Conservation (phyloP, 2,329 filamentous ascomycete genomes). For the Fusarium oxysporum region DNA sequence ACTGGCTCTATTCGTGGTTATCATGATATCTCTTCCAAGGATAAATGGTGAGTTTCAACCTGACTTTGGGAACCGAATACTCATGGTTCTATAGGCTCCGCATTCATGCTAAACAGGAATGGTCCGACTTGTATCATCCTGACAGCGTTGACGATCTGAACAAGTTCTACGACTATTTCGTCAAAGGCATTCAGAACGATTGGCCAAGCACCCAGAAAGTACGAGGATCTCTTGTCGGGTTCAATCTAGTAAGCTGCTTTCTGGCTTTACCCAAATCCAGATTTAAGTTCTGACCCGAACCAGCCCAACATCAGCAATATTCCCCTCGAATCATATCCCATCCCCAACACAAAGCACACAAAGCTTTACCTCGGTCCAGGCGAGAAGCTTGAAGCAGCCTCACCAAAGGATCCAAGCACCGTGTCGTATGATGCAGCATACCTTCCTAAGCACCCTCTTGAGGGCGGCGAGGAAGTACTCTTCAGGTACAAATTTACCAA, state of each 20-base stretch:
- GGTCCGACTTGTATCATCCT: slow-evolving; percentile 1
- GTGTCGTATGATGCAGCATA: background rate
- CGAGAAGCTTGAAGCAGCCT: background rate
- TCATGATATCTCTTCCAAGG: background rate
- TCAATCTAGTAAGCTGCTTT: background rate
- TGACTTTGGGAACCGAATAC: accelerated
- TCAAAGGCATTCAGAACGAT: background rate
- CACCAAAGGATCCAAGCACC: accelerated
- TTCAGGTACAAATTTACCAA: background rate
- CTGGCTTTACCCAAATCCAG: accelerated
- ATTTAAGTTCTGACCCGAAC: background rate
- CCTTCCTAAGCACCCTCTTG: background rate
- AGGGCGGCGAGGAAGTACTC: background rate
- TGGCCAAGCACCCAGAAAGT: background rate
- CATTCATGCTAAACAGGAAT: slow-evolving; percentile 1
- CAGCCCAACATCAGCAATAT: background rate
- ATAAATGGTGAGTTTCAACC: background rate
- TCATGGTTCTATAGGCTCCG: background rate
- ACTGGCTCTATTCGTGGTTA: background rate
- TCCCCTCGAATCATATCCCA: background rate
- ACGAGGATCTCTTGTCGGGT: background rate
- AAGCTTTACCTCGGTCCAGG: background rate
- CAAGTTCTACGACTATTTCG: background rate
- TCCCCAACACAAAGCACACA: background rate
- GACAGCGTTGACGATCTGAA: background rate